Conservation (phyloP, 805 yeast genomes). For the Hanseniaspora meyeri region DNA sequence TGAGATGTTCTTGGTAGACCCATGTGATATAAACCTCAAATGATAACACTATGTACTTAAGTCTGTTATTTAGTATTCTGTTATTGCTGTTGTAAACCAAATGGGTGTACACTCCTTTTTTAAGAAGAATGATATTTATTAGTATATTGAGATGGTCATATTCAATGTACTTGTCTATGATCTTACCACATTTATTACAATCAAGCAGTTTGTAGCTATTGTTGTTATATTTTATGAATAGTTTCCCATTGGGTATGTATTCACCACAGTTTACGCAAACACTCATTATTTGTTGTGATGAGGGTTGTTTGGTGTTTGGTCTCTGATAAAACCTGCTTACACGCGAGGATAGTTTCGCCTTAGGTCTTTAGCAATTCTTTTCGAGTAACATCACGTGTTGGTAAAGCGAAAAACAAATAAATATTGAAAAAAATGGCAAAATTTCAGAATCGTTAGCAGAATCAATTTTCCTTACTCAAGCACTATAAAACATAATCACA, state of each 20-base stretch:
- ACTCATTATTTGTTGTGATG: neutral
- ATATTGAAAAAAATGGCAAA: too few relatives aligned
- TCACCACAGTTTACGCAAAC: slow-evolving; percentile 78
- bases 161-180: slow-evolving; percentile 86
- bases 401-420: too few relatives aligned
- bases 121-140: slow-evolving; percentile 69
- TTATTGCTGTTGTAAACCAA: slow-evolving; percentile 51
- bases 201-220: slow-evolving; percentile 69
- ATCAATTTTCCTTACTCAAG: too few relatives aligned
- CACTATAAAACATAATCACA: too few relatives aligned
- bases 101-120: slow-evolving; percentile 82
- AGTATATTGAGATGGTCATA: slow-evolving; percentile 73
- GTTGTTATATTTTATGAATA: slow-evolving; percentile 62
- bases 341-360: neutral
- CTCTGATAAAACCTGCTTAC: neutral
- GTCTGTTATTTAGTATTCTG: slow-evolving; percentile 13
- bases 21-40: slow-evolving; percentile 85
- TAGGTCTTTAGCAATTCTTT: too few relatives aligned
- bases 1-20: slow-evolving; percentile 65
- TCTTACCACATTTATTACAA: slow-evolving; percentile 56
- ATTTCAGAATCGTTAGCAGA: too few relatives aligned
- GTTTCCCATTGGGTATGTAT: slow-evolving; percentile 40
- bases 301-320: neutral
- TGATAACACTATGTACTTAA: slow-evolving; percentile 51
- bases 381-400: neutral